Conservation (phyloP, 345 rosid genomes). For the Cochlearia excelsa region DNA sequence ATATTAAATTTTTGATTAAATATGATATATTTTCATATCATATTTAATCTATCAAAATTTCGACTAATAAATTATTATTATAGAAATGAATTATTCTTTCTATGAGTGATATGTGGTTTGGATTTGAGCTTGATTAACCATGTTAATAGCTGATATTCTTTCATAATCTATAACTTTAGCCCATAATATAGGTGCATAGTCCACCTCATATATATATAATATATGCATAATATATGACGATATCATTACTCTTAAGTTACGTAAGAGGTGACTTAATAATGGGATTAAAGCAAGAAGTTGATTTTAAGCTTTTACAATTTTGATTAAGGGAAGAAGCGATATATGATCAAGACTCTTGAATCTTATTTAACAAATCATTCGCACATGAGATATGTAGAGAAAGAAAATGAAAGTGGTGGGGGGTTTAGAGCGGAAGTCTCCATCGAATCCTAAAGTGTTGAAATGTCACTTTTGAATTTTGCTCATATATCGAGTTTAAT, state of each 20-base stretch:
- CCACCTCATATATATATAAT: no score
- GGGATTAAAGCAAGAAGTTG: constrained; percentile 29
- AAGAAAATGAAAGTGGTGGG: constrained; percentile 25
- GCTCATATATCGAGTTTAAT: neutral
- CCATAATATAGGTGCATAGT: no score
- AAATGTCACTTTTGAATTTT: constrained; percentile 26
- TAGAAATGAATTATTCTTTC: no score
- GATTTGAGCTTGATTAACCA: no score
- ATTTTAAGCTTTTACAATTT: constrained; percentile 5
- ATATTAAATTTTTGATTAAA: no score
- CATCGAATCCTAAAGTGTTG: constrained; percentile 18
- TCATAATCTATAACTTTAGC: no score
- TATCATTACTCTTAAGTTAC: constrained; percentile 37
- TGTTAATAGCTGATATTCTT: no score
- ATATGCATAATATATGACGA: constrained; percentile 15
- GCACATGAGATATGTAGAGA: constrained; percentile 13
- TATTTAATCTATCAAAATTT: no score
- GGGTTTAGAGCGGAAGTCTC: constrained; percentile 24
- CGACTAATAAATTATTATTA: no score
- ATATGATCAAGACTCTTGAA: constrained; percentile 21
- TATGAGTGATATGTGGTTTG: no score
- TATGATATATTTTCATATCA: no score
- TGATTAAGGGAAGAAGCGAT: constrained; percentile 24
- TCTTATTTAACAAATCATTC: constrained; percentile 21
- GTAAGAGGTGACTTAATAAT: constrained; percentile 33